Base-by-base conservation (phyloP, 73 alveolate genomes). In the Paramecium primaurelia region DNA sequence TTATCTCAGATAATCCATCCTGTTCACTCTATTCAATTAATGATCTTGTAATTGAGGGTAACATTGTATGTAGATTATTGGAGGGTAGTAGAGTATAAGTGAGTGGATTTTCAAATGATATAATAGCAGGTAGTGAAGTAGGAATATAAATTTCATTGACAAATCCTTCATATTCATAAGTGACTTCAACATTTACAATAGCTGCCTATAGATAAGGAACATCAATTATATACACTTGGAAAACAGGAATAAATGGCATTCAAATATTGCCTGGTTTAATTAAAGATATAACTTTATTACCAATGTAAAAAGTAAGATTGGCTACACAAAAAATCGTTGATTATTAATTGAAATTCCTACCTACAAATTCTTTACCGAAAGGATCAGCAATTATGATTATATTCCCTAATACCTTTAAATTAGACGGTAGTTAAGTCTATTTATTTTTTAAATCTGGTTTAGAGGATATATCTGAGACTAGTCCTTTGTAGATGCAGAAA, bases 201-300 rank as follows among this genome's bases (percentile, higher is more conserved):
- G 94, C 88, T 11, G 92, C 88, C 5, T 89, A 89, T 73, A 38
- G 94, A 71, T 58, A 59, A 14, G 88, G 88, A 7, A 89, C 94
- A 8, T 71, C 86, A 14, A 85, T 89, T 6, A 64, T 89, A 3
- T 83, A 71, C 58, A 64, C 94, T 36, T 89, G 94, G 94, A 89
- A 85, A 32, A 89, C 86, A 6, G 71, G 51, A 2, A 71, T 89
- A 25, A 89, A 89, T 32, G 77, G 92, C 14, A 59, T 89, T 7
- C 32, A 89, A 28, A 89, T 89, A 59, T 47, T 83, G 16, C 94
- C 94, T 40, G 94, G 94, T 26, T 42, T 71, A 47, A 89, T 89
- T 11, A 47, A 71, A 30, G 45, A 71, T 3, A 37, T 89, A 68
- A 26, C 71, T 6, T 49, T 89, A 11, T 8, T 25, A 12, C 77